Evolutionary conservation across 2,329 filamentous ascomycete species (phyloP).

Genomic region (Claviceps arundinis): DNA sequence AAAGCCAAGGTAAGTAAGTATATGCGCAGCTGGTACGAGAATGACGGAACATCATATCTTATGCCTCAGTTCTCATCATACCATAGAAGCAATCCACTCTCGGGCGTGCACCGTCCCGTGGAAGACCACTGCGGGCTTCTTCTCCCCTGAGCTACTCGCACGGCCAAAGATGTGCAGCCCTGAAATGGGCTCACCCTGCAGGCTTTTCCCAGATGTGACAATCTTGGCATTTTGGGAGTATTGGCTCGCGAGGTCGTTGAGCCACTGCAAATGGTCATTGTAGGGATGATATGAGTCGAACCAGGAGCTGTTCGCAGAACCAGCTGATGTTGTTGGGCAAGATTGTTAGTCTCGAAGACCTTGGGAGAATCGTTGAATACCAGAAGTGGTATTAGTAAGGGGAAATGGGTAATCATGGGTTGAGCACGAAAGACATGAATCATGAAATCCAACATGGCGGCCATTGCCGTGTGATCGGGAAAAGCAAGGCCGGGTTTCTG

Average conservation of each 20-base stretch:
- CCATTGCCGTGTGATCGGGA: no score
- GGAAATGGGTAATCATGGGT: no score
- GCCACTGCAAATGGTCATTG: slow-evolving; percentile 34
- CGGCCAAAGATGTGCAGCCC: slow-evolving; percentile 45
- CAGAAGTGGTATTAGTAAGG: no score
- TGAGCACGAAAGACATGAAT: not conserved
- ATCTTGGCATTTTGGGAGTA: slow-evolving; percentile 33
- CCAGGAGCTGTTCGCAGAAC: slow-evolving; percentile 25
- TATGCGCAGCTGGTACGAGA: not conserved
- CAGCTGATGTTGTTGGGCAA: slow-evolving; percentile 5
- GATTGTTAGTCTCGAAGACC: no score
- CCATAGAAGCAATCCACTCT: slow-evolving; percentile 47
- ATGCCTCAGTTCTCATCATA: slow-evolving; percentile 9
- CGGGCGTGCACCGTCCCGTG: slow-evolving; percentile 47
- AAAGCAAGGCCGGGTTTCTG: not conserved
- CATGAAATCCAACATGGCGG: not conserved
- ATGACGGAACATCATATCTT: no score
- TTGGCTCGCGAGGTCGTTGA: slow-evolving; percentile 28
- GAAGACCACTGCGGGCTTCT: slow-evolving; percentile 39
- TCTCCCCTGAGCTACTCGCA: slow-evolving; percentile 18
- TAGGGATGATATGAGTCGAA: slow-evolving; percentile 42
- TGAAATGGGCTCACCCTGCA: slow-evolving; percentile 40
- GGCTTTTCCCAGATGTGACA: slow-evolving; percentile 33
- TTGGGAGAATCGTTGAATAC: no score
- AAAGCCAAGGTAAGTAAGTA: not conserved